Evolutionary conservation across 1,284 basidiomycete species (phyloP).

Genomic region (Rhizopogon hawkerae): DNA sequence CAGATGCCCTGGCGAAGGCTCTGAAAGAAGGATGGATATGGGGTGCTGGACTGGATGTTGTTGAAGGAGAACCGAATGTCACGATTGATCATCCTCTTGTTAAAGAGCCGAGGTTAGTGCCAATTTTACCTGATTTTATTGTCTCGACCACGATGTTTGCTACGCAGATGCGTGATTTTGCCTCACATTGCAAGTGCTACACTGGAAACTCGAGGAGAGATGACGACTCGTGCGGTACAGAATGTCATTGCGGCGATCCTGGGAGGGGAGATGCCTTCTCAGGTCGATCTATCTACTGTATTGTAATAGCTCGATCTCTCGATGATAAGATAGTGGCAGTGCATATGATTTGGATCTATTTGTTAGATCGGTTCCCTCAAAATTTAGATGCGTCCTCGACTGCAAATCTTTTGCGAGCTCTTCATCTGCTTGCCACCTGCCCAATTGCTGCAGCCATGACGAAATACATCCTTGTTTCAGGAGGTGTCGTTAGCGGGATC

Average conservation of each 20-base stretch:
- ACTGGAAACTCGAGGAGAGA: conserved; percentile 72
- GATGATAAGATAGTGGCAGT: conserved; percentile 9
- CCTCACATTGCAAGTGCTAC: conserved; percentile 92
- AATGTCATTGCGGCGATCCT: conserved; percentile 54
- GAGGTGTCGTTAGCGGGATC: conserved; percentile 90
- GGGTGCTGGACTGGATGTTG: conserved; percentile 89
- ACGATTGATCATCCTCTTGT: conserved; percentile 71
- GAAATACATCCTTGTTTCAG: conserved; percentile 88
- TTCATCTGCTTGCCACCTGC: conserved; percentile 9
- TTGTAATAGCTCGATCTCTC: not conserved
- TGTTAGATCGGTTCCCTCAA: conserved; percentile 3
- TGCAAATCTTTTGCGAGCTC: conserved; percentile 8
- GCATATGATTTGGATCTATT: conserved; percentile 4
- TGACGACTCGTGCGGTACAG: conserved; percentile 67
- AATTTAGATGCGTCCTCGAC: conserved; percentile 4
- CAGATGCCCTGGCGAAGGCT: conserved; percentile 77
- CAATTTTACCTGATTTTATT: not conserved
- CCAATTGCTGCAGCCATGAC: conserved; percentile 41
- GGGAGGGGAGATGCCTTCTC: conserved; percentile 47
- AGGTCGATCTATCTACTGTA: conserved; percentile 31
- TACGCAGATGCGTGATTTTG: conserved; percentile 60
- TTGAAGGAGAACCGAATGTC: conserved; percentile 87
- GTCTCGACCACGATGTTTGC: conserved; percentile 7
- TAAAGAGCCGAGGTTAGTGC: conserved; percentile 57
- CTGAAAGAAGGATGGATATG: conserved; percentile 73